Base-by-base conservation (phyloP, 1,284 basidiomycete species). In the Trametes polyzona region DNA sequence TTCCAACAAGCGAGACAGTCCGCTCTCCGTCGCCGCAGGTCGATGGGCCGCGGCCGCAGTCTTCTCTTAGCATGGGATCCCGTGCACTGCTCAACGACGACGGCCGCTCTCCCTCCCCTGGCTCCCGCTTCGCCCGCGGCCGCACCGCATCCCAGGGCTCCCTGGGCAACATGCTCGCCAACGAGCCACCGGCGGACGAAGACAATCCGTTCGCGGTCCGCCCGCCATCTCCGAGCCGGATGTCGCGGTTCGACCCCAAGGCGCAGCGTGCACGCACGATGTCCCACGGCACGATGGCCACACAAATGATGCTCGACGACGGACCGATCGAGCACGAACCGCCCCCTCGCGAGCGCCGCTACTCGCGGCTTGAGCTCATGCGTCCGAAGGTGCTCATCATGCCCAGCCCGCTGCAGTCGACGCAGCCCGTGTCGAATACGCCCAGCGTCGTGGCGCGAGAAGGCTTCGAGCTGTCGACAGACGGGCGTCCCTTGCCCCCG, bases 341-440 rank as follows among this genome's bases (percentile, higher is more conserved):
- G 41, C 74, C 75, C 23, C 66, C 69, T 37, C 77, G 77, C 50
- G 81, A 85, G 37, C 80, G 82, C 37, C 83, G 78, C 24, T 85
- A 85, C 65, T 90, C 90, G 7, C 87, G 87, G 14, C 65, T 88
- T 55, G 91, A 93, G 23, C 74, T 93, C 47, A 78, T 93, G 69
- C 80, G 90, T 27, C 90, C 90, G 1, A 93, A 93, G 70, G 79
- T 93, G 24, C 83, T 93, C 43, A 86, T 93, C 55, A 93, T 93
- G 90, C 90, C 90, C 12, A 92, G 89, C 65, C 90, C 91, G 3
- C 73, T 93, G 48, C 91, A 92, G 68, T 74, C 76, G 40, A 68
- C 74, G 11, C 65, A 69, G n/a, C 61, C 73, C 12, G 37, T 29
- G n/a, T 43, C 43, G 61, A 70, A 72, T 7, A 67, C 71, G 2